Percentiles rank a stretch among this genome's conserved stretches.
Evolutionary conservation across 805 yeast species (phyloP).

Genomic region (Yamadazyma sp.): DNA sequence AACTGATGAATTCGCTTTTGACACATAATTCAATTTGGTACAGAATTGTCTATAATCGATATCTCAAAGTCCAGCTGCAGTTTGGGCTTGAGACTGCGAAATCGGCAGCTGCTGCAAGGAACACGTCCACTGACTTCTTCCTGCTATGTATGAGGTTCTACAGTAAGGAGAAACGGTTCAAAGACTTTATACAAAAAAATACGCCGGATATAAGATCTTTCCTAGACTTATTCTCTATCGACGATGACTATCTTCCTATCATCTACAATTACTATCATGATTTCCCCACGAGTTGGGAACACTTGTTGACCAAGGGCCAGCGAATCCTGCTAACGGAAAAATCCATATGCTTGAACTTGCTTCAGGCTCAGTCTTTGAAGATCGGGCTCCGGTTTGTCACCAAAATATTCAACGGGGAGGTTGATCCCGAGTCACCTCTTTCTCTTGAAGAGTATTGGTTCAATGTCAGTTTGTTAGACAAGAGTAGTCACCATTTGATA

Average conservation of each 20-base stretch:
- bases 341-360: conserved; percentile 16
- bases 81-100: conserved; percentile 10
- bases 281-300: neutral
- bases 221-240: conserved; percentile 14
- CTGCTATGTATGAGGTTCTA: conserved; percentile 5
- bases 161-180: conserved; percentile 3
- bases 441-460: conserved; percentile 22
- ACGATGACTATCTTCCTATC: conserved; percentile 18
- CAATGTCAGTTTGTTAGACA: conserved; percentile 19
- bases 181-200: conserved; percentile 3
- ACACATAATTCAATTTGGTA: conserved; percentile 18
- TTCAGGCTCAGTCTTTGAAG: conserved; percentile 17
- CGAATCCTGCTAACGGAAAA: conserved; percentile 5
- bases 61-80: conserved; percentile 8
- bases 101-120: conserved; percentile 1
- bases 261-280: conserved; percentile 9
- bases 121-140: conserved; percentile 6
- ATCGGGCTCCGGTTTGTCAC: conserved; percentile 16
- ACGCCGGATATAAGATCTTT: conserved; percentile 10
- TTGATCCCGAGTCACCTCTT: conserved; percentile 1
- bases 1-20: conserved; percentile 7
- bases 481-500: conserved; percentile 13
- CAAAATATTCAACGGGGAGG: conserved; percentile 2
- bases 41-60: conserved; percentile 8
- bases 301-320: no score